Base-by-base conservation (phyloP, 1,139 yeast genomes). In the Zhuliangozyma blackwelliae region DNA sequence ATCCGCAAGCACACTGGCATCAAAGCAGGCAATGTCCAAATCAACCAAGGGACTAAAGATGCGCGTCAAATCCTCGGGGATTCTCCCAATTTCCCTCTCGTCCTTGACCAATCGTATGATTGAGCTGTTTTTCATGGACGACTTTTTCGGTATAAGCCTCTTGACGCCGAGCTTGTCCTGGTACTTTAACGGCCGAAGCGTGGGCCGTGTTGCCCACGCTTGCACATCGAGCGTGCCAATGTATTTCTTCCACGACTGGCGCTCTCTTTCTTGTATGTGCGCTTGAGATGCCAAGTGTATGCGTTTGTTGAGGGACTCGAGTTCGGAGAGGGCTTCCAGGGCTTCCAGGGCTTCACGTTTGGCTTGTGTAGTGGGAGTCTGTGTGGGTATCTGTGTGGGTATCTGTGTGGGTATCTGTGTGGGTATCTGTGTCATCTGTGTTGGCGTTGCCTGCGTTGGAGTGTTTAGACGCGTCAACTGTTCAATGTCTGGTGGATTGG, bases 181-280 rank as follows among this genome's bases (percentile, higher is more conserved):
- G 52, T 73, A 77, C 36, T 67, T 53, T 6, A 82, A 59, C 0
- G 81, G 72, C 32, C 63, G 65, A 29, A 69, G 49, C 0, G 86
- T 82, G 0, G 94, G 87, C 34, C 96, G 63, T 0, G 95, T 87
- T 8, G 95, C 89, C 86, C 90, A 83, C 2, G 88, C 90, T 37
- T 78, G 81, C 0, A 84, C 77, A 43, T 80, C 82, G 22, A 87
- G 50, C 1, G 88, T 71, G 0, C 97, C 97, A 20, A 88, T 66
- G 49, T 69, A 82, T 29, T 60, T 50, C 25, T 46, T 47, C 68
- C 68, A 61, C 7, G 32, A 35, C 22, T 30, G 36, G 16, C 38
- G 36, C 16, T 41, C 46, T 5, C 44, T 33, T 21, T 48, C 55
- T n/a, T 46, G 41, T 20, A 42, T 41, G n/a, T 41, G 35, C 7